These are phyloP conservation scores for Tilletia setariae DNA, from an alignment of 1,284 basidiomycete species.

Conservation along the genomic window DNA sequence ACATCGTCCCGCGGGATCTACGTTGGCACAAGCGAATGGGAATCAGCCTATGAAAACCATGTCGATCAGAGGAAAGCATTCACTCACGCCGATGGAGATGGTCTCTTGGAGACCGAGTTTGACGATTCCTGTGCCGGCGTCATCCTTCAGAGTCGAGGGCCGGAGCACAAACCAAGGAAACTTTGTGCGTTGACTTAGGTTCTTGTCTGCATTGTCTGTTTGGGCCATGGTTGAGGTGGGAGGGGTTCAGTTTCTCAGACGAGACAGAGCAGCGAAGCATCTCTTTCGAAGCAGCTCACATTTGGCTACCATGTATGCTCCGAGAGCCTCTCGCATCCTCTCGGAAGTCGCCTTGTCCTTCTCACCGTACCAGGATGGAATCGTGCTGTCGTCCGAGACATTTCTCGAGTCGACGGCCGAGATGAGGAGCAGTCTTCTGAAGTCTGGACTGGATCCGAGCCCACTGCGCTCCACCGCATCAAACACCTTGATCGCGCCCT, in stretches of 20 bases:
- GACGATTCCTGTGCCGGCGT: slow-evolving; percentile 45
- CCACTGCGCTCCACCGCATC: slow-evolving; percentile 66
- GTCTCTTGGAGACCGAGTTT: slow-evolving; percentile 30
- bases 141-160: slow-evolving; percentile 64
- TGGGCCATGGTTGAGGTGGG: not conserved
- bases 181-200: slow-evolving; percentile 62
- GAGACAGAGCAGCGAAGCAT: not conserved
- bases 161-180: slow-evolving; percentile 72
- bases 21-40: not conserved
- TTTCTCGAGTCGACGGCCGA: slow-evolving; percentile 65
- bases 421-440: slow-evolving; percentile 63
- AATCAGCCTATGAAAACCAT: slow-evolving; percentile 31
- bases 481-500: slow-evolving; percentile 70
- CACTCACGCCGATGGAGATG: slow-evolving; percentile 22
- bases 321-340: slow-evolving; percentile 44
- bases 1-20: slow-evolving; percentile 63
- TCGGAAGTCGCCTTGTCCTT: slow-evolving; percentile 38
- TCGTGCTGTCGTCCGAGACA: slow-evolving; percentile 57
- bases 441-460: slow-evolving; percentile 56
- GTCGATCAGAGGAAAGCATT: not conserved
- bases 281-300: no score
- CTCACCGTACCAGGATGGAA: slow-evolving; percentile 29
- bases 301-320: slow-evolving; percentile 39
- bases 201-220: slow-evolving; percentile 66
- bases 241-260: not conserved